phyloP scores from a whole-genome alignment of 2,329 filamentous ascomycete genomes.

The Venturia pyrina region DNA sequence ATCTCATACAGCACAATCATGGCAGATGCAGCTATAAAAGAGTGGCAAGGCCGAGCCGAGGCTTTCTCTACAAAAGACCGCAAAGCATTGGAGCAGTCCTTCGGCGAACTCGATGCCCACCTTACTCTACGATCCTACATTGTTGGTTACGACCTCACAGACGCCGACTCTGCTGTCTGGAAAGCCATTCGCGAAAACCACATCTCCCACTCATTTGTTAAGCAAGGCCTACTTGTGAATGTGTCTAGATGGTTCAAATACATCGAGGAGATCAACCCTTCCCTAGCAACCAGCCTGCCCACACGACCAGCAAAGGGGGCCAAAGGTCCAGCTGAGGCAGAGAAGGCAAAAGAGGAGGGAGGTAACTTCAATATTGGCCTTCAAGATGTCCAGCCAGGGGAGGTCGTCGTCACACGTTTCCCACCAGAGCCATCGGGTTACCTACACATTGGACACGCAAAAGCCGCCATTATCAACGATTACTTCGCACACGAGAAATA shows the following conservation, averaged over 20 bases:
- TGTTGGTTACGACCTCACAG: slow-evolving; percentile 66
- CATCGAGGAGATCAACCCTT: slow-evolving; percentile 71
- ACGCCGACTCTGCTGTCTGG: slow-evolving; percentile 76
- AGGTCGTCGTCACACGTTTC: slow-evolving; percentile 86
- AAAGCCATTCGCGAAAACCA: slow-evolving; percentile 73
- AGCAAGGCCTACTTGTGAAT: slow-evolving; percentile 67
- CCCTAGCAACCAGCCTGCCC: slow-evolving; percentile 50
- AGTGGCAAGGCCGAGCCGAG: slow-evolving; percentile 47
- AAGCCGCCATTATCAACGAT: slow-evolving; percentile 86
- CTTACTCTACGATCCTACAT: slow-evolving; percentile 80
- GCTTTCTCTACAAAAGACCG: slow-evolving; percentile 56
- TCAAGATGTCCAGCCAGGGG: slow-evolving; percentile 57
- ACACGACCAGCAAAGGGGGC: slow-evolving; percentile 31
- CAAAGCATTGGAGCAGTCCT: slow-evolving; percentile 66
- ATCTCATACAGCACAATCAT: slow-evolving; percentile 6
- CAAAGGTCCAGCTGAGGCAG: slow-evolving; percentile 59
- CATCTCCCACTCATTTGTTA: slow-evolving; percentile 70
- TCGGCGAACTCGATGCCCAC: slow-evolving; percentile 75
- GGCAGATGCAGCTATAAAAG: slow-evolving; percentile 26
- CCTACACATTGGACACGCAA: slow-evolving; percentile 91
- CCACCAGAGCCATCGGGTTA: slow-evolving; percentile 93
- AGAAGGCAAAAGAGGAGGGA: slow-evolving; percentile 61
- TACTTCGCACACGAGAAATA: slow-evolving; percentile 95
- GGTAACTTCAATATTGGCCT: slow-evolving; percentile 84
- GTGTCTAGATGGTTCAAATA: slow-evolving; percentile 80